Base-by-base conservation (phyloP, 768 basidiomycete genomes). In the Chalciporus piperatus region DNA sequence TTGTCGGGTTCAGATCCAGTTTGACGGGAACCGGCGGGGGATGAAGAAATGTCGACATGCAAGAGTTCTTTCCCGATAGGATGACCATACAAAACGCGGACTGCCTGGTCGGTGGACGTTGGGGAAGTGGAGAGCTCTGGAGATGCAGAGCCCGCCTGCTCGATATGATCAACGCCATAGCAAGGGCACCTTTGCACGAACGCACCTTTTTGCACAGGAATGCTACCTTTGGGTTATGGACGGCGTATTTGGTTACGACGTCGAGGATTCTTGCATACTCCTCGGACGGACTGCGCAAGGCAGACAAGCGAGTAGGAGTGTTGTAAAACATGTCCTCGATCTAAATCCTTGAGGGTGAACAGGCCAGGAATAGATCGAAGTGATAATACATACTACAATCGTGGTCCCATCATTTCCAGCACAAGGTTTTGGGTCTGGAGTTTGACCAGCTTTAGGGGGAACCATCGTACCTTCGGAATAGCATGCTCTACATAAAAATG, bases 251-350 rank as follows among this genome's bases (percentile, higher is more conserved):
- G 3, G 90, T 91, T 23, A 98, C 76, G 10, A 98, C 90, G 55
- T 96, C 92, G 2, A 98, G 76, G 39, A 98, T 93, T 30, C 91
- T 81, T 5, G 84, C 79, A 67, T 96, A 98, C 64, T 99, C 97
- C 58, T 98, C 96, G 2, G 92, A 88, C 4, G 86, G 71, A 50
- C 83, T 87, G 32, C 89, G 84, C 48, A 98, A 76, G 1, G 94
- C 89, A 3, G 90, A 84, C 20, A 95, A 79, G 41, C 97, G 87
- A 2, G 87, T 84, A 0, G 94, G 92, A 1, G 85, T 91, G 58
- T 96, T 97, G 69, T 91, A 95, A 65, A 99, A 99, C 25, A 99
- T 74, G 63, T 98, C 90, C 69, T 98, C 93, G 22, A 94, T 93
- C 95, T 98, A 57, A 2, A 35, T 54, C 8, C 50, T 47, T 54